phyloP scores from a whole-genome alignment of 495 filamentous ascomycete genomes.

The Talaromyces stipitatus region DNA sequence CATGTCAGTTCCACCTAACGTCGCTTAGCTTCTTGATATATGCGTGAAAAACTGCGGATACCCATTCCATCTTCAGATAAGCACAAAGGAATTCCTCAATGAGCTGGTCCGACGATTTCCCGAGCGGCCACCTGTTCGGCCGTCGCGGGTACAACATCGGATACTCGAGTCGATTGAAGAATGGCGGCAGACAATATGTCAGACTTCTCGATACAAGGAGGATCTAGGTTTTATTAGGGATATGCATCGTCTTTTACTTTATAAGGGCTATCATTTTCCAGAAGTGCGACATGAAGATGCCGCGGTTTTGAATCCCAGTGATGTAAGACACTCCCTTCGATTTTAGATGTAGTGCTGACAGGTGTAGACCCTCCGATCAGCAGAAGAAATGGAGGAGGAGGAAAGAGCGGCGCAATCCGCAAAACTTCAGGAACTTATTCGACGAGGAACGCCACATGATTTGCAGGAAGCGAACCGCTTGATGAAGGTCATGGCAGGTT shows the following conservation, averaged over 20 bases:
- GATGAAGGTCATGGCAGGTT: slow-evolving; percentile 99
- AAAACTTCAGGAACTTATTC: slow-evolving; percentile 93
- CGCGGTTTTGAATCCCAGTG: slow-evolving; percentile 93
- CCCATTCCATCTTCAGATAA: slow-evolving; percentile 96
- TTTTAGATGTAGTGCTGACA: neutral
- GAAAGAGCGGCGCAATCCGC: slow-evolving; percentile 91
- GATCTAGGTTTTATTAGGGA: slow-evolving; percentile 94
- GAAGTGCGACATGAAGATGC: slow-evolving; percentile 89
- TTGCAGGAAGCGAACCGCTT: slow-evolving; percentile 91
- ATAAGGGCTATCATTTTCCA: slow-evolving; percentile 94
- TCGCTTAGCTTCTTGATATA: slow-evolving; percentile 78
- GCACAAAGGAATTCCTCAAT: slow-evolving; percentile 97
- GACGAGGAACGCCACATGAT: slow-evolving; percentile 83
- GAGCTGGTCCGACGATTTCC: slow-evolving; percentile 95
- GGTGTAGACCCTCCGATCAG: slow-evolving; percentile 82
- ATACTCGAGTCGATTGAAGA: slow-evolving; percentile 97
- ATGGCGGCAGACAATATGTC: slow-evolving; percentile 96
- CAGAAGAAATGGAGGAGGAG: slow-evolving; percentile 98
- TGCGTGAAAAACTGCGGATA: slow-evolving; percentile 99
- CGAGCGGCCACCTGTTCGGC: slow-evolving; percentile 80
- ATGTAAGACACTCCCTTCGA: slow-evolving; percentile 51
- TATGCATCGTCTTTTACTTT: slow-evolving; percentile 92
- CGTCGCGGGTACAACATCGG: slow-evolving; percentile 79
- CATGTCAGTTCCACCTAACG: slow-evolving; percentile 5
- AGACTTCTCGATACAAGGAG: slow-evolving; percentile 94